These are phyloP conservation scores for Botrytis squamosa DNA, from an alignment of 2,329 filamentous ascomycete genomes.

Conservation along the genomic window DNA sequence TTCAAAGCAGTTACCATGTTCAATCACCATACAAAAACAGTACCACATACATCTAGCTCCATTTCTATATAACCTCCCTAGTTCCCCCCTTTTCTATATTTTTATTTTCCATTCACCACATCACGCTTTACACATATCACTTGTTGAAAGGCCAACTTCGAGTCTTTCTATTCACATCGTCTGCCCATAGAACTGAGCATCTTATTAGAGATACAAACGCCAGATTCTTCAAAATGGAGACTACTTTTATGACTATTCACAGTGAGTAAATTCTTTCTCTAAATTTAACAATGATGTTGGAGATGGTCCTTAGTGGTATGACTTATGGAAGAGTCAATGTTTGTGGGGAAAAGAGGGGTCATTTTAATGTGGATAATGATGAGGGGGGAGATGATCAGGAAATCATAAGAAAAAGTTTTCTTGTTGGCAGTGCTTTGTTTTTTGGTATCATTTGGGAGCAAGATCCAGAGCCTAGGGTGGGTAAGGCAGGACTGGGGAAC, in stretches of 20 bases:
- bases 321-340: background rate
- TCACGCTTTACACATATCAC: background rate
- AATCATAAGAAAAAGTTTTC: background rate
- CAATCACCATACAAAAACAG: background rate
- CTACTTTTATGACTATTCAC: constrained; percentile 89
- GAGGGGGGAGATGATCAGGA: background rate
- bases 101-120: background rate
- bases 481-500: background rate
- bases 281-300: background rate
- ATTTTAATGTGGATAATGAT: background rate
- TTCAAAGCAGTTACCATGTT: background rate
- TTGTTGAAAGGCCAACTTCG: background rate
- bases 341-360: background rate
- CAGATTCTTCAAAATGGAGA: constrained; percentile 60
- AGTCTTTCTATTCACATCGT: background rate
- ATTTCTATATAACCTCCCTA: constrained; percentile 3
- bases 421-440: background rate
- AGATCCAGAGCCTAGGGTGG: background rate
- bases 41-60: background rate
- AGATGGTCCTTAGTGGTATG: background rate
- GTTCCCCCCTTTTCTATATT: no score
- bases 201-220: constrained; percentile 41
- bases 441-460: background rate
- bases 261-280: constrained; percentile 53
- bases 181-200: constrained; percentile 38